Evolutionary conservation across 768 basidiomycete species (phyloP).

Genomic region (Mycena vulgaris): DNA sequence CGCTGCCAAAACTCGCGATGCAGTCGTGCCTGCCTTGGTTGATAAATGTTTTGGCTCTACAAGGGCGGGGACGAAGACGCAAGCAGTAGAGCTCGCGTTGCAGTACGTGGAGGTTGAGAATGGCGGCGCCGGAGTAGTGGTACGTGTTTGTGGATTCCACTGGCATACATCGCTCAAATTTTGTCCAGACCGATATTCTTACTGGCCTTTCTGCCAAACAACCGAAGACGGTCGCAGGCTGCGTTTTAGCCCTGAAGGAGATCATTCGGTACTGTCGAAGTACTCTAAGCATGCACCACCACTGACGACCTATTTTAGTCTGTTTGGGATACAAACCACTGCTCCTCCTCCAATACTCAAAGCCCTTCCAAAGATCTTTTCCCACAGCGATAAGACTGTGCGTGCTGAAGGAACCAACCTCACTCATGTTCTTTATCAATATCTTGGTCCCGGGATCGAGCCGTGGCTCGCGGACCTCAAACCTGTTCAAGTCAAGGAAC

Average conservation of each 20-base stretch:
- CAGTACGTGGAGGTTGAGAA: slow-evolving; percentile 97
- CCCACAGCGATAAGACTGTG: slow-evolving; percentile 95
- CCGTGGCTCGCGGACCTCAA: slow-evolving; percentile 92
- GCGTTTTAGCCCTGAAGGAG: slow-evolving; percentile 85
- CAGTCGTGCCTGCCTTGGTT: slow-evolving; percentile 90
- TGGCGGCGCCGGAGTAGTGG: slow-evolving; percentile 87
- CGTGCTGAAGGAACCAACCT: slow-evolving; percentile 91
- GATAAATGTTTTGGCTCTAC: slow-evolving; percentile 97
- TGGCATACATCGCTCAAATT: slow-evolving; percentile 36
- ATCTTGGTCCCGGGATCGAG: slow-evolving; percentile 87
- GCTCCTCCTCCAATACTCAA: slow-evolving; percentile 89
- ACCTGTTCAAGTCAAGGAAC: slow-evolving; percentile 96
- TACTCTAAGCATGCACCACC: neutral
- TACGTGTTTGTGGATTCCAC: slow-evolving; percentile 66
- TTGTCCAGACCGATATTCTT: slow-evolving; percentile 78
- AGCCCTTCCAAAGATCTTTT: slow-evolving; percentile 91
- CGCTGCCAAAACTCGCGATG: slow-evolving; percentile 83
- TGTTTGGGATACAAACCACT: slow-evolving; percentile 84
- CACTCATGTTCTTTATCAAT: slow-evolving; percentile 84
- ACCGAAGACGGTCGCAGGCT: slow-evolving; percentile 92
- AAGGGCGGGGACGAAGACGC: slow-evolving; percentile 90
- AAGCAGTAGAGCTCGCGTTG: slow-evolving; percentile 87
- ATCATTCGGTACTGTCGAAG: slow-evolving; percentile 73
- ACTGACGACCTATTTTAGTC: slow-evolving; percentile 57
- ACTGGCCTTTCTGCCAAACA: slow-evolving; percentile 92